Conservation (phyloP, 2,329 filamentous ascomycete species). For the Lachnellula occidentalis region DNA sequence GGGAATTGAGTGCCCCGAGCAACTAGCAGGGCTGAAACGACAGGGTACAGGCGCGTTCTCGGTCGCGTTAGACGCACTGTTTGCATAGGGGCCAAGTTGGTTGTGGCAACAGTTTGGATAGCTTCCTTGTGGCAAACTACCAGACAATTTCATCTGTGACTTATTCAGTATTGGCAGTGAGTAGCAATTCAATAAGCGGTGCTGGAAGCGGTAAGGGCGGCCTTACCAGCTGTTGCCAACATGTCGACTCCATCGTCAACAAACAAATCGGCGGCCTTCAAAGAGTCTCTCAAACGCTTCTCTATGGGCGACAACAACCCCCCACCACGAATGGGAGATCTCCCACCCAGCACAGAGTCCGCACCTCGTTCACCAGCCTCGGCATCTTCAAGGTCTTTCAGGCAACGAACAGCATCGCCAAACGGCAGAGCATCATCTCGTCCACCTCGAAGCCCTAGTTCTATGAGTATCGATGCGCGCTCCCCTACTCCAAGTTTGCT, state of each 20-base stretch:
- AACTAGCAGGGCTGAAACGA: slow-evolving; percentile 1
- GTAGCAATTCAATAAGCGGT: background rate
- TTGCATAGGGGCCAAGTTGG: background rate
- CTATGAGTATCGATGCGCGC: slow-evolving; percentile 37
- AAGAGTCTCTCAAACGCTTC: slow-evolving; percentile 39
- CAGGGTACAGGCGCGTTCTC: background rate
- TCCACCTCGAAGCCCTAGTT: slow-evolving; percentile 36
- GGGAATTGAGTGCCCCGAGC: background rate
- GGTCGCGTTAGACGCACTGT: background rate
- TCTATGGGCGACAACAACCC: slow-evolving; percentile 13
- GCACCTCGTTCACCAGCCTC: slow-evolving; percentile 14
- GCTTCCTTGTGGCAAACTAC: background rate
- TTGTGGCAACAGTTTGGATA: background rate
- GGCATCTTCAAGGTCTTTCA: slow-evolving; percentile 9
- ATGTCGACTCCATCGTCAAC: slow-evolving; percentile 10
- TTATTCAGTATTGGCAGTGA: background rate
- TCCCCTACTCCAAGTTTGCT: slow-evolving; percentile 37
- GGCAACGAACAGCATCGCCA: slow-evolving; percentile 16
- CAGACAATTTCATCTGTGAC: background rate
- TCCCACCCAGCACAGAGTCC: background rate
- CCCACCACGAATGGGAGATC: background rate
- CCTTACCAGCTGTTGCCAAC: background rate
- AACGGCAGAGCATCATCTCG: slow-evolving; percentile 23
- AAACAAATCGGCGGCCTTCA: slow-evolving; percentile 19
- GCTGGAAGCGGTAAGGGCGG: background rate